phyloP scores from a whole-genome alignment of 495 filamentous ascomycete genomes.

The Aspergillus biplanus region DNA sequence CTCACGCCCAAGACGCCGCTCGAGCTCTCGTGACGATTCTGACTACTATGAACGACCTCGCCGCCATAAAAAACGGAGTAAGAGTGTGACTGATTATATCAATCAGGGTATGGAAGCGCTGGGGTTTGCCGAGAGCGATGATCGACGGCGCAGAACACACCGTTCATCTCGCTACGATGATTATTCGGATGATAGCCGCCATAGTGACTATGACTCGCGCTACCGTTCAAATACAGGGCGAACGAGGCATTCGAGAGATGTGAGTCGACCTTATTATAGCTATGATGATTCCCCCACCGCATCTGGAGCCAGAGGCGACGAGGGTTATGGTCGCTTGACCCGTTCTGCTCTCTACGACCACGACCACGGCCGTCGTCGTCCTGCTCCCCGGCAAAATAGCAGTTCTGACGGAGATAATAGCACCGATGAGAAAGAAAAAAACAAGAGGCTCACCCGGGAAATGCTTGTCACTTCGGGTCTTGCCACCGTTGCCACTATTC shows the following conservation, averaged over 20 bases:
- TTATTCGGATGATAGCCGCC: slow-evolving; percentile 30
- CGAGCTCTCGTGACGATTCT: slow-evolving; percentile 41
- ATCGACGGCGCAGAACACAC: slow-evolving; percentile 38
- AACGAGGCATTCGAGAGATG: slow-evolving; percentile 54
- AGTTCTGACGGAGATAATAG: slow-evolving; percentile 71
- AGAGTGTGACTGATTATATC: slow-evolving; percentile 61
- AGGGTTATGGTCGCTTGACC: slow-evolving; percentile 19
- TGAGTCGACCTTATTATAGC: slow-evolving; percentile 42
- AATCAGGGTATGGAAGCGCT: slow-evolving; percentile 57
- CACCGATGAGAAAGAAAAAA: slow-evolving; percentile 73
- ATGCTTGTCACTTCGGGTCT: slow-evolving; percentile 81
- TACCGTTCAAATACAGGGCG: slow-evolving; percentile 41
- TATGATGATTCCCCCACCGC: slow-evolving; percentile 5
- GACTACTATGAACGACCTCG: slow-evolving; percentile 43
- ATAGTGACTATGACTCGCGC: slow-evolving; percentile 55
- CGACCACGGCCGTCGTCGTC: slow-evolving; percentile 22
- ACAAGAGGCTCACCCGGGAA: slow-evolving; percentile 78
- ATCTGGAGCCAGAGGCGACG: slow-evolving; percentile 22
- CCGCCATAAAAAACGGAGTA: slow-evolving; percentile 52
- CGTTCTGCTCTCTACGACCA: neutral
- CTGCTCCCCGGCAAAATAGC: slow-evolving; percentile 34
- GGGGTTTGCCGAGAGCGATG: slow-evolving; percentile 47
- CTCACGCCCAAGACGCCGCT: slow-evolving; percentile 52
- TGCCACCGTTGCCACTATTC: slow-evolving; percentile 86
- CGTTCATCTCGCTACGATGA: slow-evolving; percentile 50